Conservation (phyloP, 2,329 filamentous ascomycete species). For the Teratosphaeriaceae sp. region DNA sequence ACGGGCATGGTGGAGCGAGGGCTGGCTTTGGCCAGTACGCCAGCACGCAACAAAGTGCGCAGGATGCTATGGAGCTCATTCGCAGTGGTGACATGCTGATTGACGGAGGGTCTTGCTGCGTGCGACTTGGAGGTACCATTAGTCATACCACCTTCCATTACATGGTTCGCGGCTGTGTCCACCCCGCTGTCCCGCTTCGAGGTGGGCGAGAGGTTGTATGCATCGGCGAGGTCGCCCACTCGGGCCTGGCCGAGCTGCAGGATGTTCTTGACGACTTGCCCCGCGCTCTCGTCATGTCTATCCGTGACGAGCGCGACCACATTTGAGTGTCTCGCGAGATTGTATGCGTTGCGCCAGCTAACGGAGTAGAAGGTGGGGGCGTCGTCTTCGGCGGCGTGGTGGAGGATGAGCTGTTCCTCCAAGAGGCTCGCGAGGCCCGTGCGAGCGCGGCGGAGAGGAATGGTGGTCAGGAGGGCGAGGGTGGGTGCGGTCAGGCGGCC, state of each 20-base stretch:
- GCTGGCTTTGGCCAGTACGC: constrained; percentile 60
- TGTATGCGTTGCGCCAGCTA: constrained; percentile 73
- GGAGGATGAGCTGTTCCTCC: constrained; percentile 67
- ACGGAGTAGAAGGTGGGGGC: constrained; percentile 70
- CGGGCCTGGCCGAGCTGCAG: constrained; percentile 71
- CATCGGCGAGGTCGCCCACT: constrained; percentile 61
- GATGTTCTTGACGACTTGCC: constrained; percentile 67
- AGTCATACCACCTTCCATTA: constrained; percentile 17
- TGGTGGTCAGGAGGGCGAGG: constrained; percentile 63
- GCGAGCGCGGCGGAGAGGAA: constrained; percentile 68
- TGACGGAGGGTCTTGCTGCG: constrained; percentile 20
- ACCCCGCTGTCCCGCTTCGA: constrained; percentile 27
- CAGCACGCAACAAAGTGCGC: constrained; percentile 51
- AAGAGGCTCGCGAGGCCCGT: constrained; percentile 78
- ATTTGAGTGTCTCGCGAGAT: constrained; percentile 72
- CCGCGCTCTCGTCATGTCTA: constrained; percentile 67
- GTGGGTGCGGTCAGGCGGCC: constrained; percentile 68
- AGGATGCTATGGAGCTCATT: constrained; percentile 40
- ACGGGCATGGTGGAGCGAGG: constrained; percentile 45
- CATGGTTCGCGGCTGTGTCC: constrained; percentile 17
- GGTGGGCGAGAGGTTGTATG: constrained; percentile 42
- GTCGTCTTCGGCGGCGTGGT: constrained; percentile 49
- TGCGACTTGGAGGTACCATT: constrained; percentile 11
- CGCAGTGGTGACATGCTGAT: constrained; percentile 27
- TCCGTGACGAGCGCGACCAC: constrained; percentile 69